Conservation (phyloP, 257 asterid genomes). For the Penstemon eatonii region DNA sequence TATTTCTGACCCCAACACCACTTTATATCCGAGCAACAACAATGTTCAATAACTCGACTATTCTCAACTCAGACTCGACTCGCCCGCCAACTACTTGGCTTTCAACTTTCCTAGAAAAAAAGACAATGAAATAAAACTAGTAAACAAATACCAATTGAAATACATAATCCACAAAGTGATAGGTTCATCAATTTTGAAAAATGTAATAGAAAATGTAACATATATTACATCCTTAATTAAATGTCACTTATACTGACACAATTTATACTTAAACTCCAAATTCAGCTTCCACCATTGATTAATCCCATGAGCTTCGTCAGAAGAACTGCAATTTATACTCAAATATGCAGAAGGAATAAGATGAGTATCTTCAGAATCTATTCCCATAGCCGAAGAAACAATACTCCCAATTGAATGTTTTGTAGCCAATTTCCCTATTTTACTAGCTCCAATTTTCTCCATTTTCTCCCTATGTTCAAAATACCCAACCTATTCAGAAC, state of each 20-base stretch:
- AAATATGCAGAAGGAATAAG: conserved; percentile 62
- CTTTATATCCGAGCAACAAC: too few relatives aligned
- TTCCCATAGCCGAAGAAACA: conserved; percentile 43
- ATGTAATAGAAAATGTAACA: neutral
- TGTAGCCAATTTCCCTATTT: conserved; percentile 57
- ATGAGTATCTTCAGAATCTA: conserved; percentile 53
- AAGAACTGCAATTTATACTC: conserved; percentile 18
- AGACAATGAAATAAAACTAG: too few relatives aligned
- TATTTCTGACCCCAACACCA: too few relatives aligned
- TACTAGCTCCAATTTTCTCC: conserved; percentile 53
- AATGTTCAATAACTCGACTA: too few relatives aligned
- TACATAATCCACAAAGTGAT: neutral
- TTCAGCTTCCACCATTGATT: conserved; percentile 74
- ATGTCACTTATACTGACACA: conserved; percentile 35
- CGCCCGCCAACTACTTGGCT: too few relatives aligned
- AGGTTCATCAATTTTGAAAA: neutral
- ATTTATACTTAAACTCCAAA: conserved; percentile 37
- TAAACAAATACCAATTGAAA: too few relatives aligned
- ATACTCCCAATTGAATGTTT: conserved; percentile 61
- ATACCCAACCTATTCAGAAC: conserved; percentile 61
- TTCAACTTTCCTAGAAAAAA: too few relatives aligned
- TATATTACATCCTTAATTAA: neutral
- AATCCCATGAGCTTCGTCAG: conserved; percentile 57
- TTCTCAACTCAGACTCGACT: too few relatives aligned
- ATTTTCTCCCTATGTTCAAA: conserved; percentile 68